phyloP scores from a whole-genome alignment of 495 filamentous ascomycete genomes.

The Sordaria brevicollis region DNA sequence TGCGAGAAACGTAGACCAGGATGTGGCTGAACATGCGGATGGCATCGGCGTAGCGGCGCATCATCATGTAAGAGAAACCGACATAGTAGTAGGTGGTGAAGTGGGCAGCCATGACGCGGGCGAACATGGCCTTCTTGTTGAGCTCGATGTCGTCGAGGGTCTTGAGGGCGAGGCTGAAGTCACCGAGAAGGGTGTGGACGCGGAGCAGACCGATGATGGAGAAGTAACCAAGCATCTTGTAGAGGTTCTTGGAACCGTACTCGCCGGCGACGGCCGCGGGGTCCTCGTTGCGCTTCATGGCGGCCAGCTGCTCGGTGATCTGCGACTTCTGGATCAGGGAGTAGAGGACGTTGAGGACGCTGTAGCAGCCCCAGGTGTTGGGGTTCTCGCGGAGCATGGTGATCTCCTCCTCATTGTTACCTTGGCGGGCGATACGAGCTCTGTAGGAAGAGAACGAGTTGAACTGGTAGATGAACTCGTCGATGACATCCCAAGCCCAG shows the following conservation, averaged over 20 bases:
- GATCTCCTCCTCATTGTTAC: constrained; percentile 79
- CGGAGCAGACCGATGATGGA: constrained; percentile 94
- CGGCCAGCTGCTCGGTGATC: constrained; percentile 90
- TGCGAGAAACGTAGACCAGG: constrained; percentile 94
- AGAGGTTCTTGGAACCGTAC: constrained; percentile 83
- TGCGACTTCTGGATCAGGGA: constrained; percentile 96
- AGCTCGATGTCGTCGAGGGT: constrained; percentile 98
- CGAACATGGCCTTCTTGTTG: constrained; percentile 99
- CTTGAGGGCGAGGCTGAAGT: constrained; percentile 96
- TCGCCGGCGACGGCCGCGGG: constrained; percentile 77
- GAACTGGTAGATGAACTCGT: constrained; percentile 99
- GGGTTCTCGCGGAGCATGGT: constrained; percentile 87
- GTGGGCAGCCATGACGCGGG: constrained; percentile 97
- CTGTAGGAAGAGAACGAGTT: constrained; percentile 98
- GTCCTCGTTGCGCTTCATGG: constrained; percentile 90
- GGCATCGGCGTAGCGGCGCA: constrained; percentile 96
- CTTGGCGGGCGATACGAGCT: constrained; percentile 77
- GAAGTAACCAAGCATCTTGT: constrained; percentile 98
- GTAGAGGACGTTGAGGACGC: constrained; percentile 97
- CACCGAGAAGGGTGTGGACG: constrained; percentile 91
- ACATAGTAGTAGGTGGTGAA: constrained; percentile 99
- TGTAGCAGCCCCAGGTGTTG: constrained; percentile 99
- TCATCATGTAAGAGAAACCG: constrained; percentile 99
- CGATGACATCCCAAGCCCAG: constrained; percentile 99
- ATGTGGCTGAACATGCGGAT: constrained; percentile 99